These are phyloP conservation scores for Scedosporium boydii DNA, from an alignment of 2,329 filamentous ascomycete species.

Conservation along the genomic window DNA sequence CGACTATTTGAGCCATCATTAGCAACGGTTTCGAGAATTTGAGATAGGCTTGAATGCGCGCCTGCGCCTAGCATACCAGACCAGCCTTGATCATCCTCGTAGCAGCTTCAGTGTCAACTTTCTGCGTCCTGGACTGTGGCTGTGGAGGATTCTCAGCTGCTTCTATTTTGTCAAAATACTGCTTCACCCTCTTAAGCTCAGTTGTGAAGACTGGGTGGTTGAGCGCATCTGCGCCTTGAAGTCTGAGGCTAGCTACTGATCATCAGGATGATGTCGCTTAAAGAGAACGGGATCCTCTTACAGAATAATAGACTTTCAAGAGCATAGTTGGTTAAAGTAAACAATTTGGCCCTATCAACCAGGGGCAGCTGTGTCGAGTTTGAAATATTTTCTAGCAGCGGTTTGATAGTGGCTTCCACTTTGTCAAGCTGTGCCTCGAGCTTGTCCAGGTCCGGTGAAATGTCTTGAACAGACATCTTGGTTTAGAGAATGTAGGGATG, in stretches of 20 bases:
- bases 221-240: slow-evolving; percentile 73
- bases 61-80: slow-evolving; percentile 41
- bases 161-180: slow-evolving; percentile 91
- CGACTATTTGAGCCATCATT: slow-evolving; percentile 20
- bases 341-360: slow-evolving; percentile 91
- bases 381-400: slow-evolving; percentile 60
- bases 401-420: slow-evolving; percentile 62
- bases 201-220: slow-evolving; percentile 68
- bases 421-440: slow-evolving; percentile 72
- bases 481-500: not conserved
- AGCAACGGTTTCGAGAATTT: not conserved
- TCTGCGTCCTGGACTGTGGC: slow-evolving; percentile 37
- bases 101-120: slow-evolving; percentile 66
- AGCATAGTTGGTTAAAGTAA: slow-evolving; percentile 78
- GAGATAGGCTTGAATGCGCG: not conserved
- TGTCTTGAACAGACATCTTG: slow-evolving; percentile 38
- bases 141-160: slow-evolving; percentile 54
- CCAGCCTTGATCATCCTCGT: slow-evolving; percentile 75
- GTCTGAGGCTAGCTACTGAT: slow-evolving; percentile 54
- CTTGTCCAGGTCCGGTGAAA: slow-evolving; percentile 60
- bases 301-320: slow-evolving; percentile 87
- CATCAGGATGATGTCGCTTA: slow-evolving; percentile 4
- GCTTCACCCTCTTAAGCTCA: slow-evolving; percentile 77
- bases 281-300: slow-evolving; percentile 26
- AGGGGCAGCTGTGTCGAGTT: slow-evolving; percentile 72